Conservation (phyloP, 768 basidiomycete genomes). For the Kwoniella sp. region DNA sequence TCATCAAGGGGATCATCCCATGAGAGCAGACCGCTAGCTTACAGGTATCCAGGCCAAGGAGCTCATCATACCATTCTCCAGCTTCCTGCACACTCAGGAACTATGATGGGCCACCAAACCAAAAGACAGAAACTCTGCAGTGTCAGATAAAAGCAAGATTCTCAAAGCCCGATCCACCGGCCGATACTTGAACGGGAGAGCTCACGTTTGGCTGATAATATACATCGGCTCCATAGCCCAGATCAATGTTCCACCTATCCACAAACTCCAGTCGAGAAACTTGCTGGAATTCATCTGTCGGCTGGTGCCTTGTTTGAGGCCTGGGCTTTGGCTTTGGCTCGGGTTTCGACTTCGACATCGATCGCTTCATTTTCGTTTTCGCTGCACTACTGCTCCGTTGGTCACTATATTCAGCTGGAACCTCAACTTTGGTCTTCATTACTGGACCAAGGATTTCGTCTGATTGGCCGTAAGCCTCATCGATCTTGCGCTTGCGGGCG, state of each 20-base stretch:
- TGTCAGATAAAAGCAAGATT: too few species aligned
- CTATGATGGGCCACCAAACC: constrained; percentile 21
- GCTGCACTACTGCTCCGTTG: too few species aligned
- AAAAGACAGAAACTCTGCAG: too few species aligned
- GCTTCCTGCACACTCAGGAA: constrained; percentile 51
- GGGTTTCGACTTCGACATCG: not conserved
- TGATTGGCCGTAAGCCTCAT: too few species aligned
- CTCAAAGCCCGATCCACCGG: too few species aligned
- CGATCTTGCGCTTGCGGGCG: too few species aligned
- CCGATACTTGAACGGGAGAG: too few species aligned
- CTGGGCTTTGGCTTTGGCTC: too few species aligned
- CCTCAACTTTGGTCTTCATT: too few species aligned
- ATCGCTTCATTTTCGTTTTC: not conserved
- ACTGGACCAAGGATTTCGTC: too few species aligned
- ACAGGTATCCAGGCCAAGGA: constrained; percentile 56
- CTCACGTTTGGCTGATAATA: constrained; percentile 44
- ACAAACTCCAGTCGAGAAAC: constrained; percentile 32
- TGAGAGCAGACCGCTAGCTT: constrained; percentile 23
- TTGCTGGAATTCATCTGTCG: constrained; percentile 45
- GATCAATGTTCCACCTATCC: constrained; percentile 21
- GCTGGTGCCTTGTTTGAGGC: constrained; percentile 9
- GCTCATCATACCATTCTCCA: constrained; percentile 52
- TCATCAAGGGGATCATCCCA: too few species aligned
- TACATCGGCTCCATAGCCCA: constrained; percentile 47
- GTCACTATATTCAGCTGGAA: too few species aligned